Evolutionary conservation across 2,329 filamentous ascomycete genomes (phyloP).

Genomic region (Escovopsis sp.): DNA sequence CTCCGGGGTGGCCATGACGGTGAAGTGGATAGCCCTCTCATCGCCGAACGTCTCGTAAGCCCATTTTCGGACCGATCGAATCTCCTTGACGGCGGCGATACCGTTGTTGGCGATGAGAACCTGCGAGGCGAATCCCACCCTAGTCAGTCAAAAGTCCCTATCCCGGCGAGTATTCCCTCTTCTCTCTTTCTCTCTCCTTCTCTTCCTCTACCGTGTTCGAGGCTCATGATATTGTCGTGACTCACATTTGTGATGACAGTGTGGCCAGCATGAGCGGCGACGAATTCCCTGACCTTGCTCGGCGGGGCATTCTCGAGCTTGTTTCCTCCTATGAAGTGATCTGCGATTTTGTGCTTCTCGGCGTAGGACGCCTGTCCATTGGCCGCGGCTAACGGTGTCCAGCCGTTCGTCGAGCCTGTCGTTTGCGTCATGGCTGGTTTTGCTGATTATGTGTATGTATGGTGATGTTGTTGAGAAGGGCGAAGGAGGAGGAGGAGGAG

Average conservation of each 20-base stretch:
- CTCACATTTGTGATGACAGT: slow-evolving; percentile 96
- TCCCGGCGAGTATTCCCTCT: no score
- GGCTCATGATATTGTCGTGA: no score
- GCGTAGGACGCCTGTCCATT: slow-evolving; percentile 55
- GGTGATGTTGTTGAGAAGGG: background rate
- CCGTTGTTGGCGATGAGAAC: slow-evolving; percentile 99
- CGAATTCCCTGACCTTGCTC: slow-evolving; percentile 91
- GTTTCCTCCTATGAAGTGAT: slow-evolving; percentile 97
- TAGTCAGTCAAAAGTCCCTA: no score
- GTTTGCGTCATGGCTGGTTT: slow-evolving; percentile 30
- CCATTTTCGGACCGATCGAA: slow-evolving; percentile 98
- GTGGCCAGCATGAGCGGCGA: slow-evolving; percentile 76
- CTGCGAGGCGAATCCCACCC: no score
- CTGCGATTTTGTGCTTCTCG: slow-evolving; percentile 65
- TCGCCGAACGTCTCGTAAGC: slow-evolving; percentile 99
- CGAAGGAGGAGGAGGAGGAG: background rate
- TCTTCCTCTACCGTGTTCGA: no score
- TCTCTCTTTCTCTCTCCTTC: no score
- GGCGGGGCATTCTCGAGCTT: slow-evolving; percentile 65
- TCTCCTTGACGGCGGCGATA: slow-evolving; percentile 98
- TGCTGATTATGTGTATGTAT: slow-evolving; percentile 2
- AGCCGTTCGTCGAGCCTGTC: slow-evolving; percentile 24
- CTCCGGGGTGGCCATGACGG: slow-evolving; percentile 97
- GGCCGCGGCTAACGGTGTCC: slow-evolving; percentile 30
- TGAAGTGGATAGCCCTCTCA: slow-evolving; percentile 96